phyloP scores from a whole-genome alignment of 2,329 filamentous ascomycete species.

The Thielaviopsis musarum region DNA sequence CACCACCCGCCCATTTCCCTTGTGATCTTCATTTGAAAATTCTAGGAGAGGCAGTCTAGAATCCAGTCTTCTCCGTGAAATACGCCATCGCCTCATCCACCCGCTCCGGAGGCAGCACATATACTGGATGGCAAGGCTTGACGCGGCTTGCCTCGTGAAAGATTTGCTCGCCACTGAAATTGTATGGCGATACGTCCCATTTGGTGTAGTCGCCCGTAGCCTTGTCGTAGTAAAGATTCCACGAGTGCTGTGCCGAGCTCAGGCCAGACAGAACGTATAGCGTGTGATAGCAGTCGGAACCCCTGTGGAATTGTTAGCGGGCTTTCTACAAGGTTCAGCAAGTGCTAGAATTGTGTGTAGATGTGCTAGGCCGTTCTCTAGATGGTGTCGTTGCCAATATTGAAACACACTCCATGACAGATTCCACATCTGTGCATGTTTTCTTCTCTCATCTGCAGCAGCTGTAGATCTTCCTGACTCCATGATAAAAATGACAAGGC shows the following conservation, averaged over 20 bases:
- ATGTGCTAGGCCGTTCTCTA: too few species aligned
- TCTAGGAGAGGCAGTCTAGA: constrained; percentile 21
- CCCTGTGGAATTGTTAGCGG: not conserved
- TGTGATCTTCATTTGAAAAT: not conserved
- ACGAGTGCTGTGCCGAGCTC: constrained; percentile 61
- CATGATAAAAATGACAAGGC: not conserved
- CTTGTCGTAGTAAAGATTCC: constrained; percentile 25
- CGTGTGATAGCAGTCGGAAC: constrained; percentile 78
- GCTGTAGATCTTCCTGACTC: too few species aligned
- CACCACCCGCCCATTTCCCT: not conserved
- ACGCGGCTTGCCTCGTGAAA: constrained; percentile 58
- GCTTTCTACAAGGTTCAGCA: not conserved
- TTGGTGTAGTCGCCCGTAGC: constrained; percentile 6
- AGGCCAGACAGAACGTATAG: constrained; percentile 82
- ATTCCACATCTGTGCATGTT: too few species aligned
- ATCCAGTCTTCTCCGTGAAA: constrained; percentile 42
- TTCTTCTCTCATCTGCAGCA: too few species aligned
- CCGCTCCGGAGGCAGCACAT: constrained; percentile 58
- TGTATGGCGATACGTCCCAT: constrained; percentile 3
- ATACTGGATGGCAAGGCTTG: constrained; percentile 62
- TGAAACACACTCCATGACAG: too few species aligned
- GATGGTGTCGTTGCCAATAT: too few species aligned
- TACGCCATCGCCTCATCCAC: constrained; percentile 49
- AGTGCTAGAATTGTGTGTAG: too few species aligned
- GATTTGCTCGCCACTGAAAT: constrained; percentile 24